A percentile compares a stretch with the other conserved stretches of the same genome.
These are phyloP conservation scores for Citrus australasica DNA, from an alignment of 345 rosid genomes.

Conservation along the genomic window DNA sequence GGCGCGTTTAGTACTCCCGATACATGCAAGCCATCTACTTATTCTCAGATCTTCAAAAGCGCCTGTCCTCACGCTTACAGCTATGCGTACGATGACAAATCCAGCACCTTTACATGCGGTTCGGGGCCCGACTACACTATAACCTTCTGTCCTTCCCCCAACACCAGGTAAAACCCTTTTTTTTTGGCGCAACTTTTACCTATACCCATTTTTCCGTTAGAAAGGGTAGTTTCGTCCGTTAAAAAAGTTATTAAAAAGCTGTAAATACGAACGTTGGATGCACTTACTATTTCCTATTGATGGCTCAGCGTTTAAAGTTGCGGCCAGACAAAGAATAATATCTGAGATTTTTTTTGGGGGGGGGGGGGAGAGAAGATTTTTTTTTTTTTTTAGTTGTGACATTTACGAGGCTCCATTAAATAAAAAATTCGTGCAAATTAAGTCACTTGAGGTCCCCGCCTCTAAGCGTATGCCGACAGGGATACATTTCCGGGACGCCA, in stretches of 20 bases:
- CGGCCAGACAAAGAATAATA: neutral
- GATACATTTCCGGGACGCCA: neutral
- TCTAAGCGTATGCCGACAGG: neutral
- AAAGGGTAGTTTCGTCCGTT: constrained; percentile 3
- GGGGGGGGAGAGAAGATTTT: too few relatives aligned
- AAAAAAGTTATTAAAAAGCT: neutral
- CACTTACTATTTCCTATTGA: neutral
- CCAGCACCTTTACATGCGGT: constrained; percentile 93
- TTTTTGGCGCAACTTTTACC: neutral
- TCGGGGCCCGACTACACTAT: constrained; percentile 57
- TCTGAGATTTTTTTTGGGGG: neutral
- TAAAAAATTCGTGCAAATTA: neutral
- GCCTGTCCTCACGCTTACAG: constrained; percentile 94
- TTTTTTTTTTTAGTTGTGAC: neutral
- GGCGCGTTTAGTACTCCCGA: constrained; percentile 70
- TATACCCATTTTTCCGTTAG: neutral
- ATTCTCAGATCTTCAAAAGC: constrained; percentile 68
- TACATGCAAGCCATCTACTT: constrained; percentile 72
- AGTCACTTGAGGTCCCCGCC: neutral
- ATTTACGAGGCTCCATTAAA: neutral
- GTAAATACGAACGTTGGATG: constrained; percentile 16
- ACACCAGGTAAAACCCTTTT: constrained; percentile 54
- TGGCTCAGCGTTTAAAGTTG: neutral
- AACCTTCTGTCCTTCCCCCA: constrained; percentile 87
- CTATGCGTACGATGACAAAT: constrained; percentile 92